phyloP scores from a whole-genome alignment of 495 filamentous ascomycete species.

The Tricharina praecox region DNA sequence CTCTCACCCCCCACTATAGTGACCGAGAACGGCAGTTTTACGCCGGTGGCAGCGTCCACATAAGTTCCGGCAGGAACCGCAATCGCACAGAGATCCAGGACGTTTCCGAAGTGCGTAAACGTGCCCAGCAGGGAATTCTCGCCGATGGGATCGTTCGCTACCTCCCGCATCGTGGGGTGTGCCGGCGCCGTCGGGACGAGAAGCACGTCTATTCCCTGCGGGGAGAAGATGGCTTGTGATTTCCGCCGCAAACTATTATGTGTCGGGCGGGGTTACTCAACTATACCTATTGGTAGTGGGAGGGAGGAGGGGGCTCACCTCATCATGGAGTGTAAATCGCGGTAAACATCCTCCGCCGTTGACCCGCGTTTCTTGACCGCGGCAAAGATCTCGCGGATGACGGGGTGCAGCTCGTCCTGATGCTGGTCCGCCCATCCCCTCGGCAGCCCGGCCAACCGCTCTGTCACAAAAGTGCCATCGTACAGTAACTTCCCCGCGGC shows the following conservation, averaged over 20 bases:
- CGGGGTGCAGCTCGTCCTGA: constrained; percentile 36
- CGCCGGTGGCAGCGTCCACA: neutral
- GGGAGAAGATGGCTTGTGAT: neutral
- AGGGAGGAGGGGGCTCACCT: neutral
- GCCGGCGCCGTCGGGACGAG: constrained; percentile 44
- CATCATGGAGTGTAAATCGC: constrained; percentile 29
- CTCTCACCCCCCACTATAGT: constrained; percentile 42
- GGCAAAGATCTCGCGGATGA: constrained; percentile 37
- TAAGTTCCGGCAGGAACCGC: constrained; percentile 41
- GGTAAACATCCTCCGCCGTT: constrained; percentile 39
- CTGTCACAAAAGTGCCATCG: constrained; percentile 38
- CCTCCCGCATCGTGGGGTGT: constrained; percentile 42
- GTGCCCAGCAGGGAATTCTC: constrained; percentile 41
- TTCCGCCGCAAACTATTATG: neutral
- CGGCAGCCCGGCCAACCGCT: constrained; percentile 37
- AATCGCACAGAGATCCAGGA: constrained; percentile 46
- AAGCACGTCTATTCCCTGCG: constrained; percentile 36
- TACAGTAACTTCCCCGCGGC: constrained; percentile 42
- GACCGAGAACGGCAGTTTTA: constrained; percentile 43
- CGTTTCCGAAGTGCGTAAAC: constrained; percentile 49
- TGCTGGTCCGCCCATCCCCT: constrained; percentile 30
- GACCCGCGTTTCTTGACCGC: constrained; percentile 31
- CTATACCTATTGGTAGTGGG: neutral
- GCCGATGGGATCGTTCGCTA: constrained; percentile 37
- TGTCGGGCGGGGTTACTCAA: neutral